Percentiles rank a stretch among this genome's conserved stretches.
phyloP scores from a whole-genome alignment of 2,329 filamentous ascomycete genomes.

The Balansia obtecta region DNA sequence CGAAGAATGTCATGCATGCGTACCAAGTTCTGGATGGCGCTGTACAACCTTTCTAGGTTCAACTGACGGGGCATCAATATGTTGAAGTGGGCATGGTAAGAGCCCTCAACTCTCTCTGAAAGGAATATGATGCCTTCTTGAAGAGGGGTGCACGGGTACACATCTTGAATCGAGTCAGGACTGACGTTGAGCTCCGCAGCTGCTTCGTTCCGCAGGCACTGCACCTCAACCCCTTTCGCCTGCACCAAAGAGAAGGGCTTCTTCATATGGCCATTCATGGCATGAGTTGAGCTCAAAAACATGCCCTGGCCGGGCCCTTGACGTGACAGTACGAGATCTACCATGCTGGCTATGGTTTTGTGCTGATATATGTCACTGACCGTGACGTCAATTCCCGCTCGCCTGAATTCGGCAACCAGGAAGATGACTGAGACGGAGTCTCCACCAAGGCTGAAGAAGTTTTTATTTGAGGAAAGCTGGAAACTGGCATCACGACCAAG shows the following conservation, averaged over 20 bases:
- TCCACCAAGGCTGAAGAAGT: neutral
- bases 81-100: conserved; percentile 22
- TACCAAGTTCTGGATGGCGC: neutral
- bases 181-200: neutral
- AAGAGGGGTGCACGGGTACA: conserved; percentile 16
- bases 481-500: neutral
- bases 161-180: conserved; percentile 18
- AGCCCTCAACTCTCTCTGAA: conserved; percentile 17
- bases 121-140: conserved; percentile 27
- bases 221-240: neutral
- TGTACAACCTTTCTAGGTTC: neutral
- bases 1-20: neutral
- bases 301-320: neutral
- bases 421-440: neutral
- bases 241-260: neutral
- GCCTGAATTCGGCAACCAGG: neutral
- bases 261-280: neutral
- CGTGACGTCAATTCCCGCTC: neutral
- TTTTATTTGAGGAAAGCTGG: neutral
- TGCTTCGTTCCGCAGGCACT: neutral
- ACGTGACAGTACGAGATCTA: neutral
- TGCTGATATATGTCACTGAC: neutral
- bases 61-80: conserved; percentile 12
- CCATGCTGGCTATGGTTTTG: neutral
- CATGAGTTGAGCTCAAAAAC: neutral